These are phyloP conservation scores for Ceratocystis cubensis DNA, from an alignment of 2,329 filamentous ascomycete species.

Conservation along the genomic window DNA sequence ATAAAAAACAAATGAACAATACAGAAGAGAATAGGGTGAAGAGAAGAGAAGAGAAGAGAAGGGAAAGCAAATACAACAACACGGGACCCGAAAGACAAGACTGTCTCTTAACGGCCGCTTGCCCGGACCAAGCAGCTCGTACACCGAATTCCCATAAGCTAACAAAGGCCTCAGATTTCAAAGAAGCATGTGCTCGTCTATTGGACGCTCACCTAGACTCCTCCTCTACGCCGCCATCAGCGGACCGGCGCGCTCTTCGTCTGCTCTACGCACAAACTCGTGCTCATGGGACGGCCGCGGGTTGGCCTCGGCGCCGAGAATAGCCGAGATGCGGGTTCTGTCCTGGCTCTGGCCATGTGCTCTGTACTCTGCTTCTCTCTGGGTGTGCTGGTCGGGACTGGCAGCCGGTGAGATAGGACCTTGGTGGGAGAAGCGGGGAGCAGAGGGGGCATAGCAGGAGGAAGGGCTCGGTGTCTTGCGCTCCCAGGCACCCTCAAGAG, in stretches of 20 bases:
- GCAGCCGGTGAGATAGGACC: conserved; percentile 43
- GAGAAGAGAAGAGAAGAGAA: conserved; percentile 16
- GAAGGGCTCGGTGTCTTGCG: conserved; percentile 23
- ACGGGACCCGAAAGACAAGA: conserved; percentile 10
- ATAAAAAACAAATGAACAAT: conserved; percentile 9
- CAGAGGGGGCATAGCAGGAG: neutral
- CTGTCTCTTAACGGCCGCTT: conserved; percentile 11
- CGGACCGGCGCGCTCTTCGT: conserved; percentile 29
- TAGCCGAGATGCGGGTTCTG: conserved; percentile 50
- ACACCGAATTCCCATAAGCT: conserved; percentile 8
- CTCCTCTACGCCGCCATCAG: neutral
- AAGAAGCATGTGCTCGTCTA: conserved; percentile 7
- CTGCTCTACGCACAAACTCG: conserved; percentile 42
- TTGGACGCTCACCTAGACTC: neutral
- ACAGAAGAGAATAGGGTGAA: conserved; percentile 13
- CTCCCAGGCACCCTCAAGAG: conserved; percentile 61
- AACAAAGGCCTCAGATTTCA: conserved; percentile 5
- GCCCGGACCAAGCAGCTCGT: conserved; percentile 6
- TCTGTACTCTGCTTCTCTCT: conserved; percentile 32
- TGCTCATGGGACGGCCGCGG: conserved; percentile 31
- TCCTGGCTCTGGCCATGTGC: conserved; percentile 29
- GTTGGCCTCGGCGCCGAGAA: conserved; percentile 48
- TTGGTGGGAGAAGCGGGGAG: conserved; percentile 23
- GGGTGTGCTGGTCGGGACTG: conserved; percentile 35
- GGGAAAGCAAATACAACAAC: conserved; percentile 11